These are phyloP conservation scores for Populus tomentosa DNA, from an alignment of 441 rosid species.

Conservation along the genomic window DNA sequence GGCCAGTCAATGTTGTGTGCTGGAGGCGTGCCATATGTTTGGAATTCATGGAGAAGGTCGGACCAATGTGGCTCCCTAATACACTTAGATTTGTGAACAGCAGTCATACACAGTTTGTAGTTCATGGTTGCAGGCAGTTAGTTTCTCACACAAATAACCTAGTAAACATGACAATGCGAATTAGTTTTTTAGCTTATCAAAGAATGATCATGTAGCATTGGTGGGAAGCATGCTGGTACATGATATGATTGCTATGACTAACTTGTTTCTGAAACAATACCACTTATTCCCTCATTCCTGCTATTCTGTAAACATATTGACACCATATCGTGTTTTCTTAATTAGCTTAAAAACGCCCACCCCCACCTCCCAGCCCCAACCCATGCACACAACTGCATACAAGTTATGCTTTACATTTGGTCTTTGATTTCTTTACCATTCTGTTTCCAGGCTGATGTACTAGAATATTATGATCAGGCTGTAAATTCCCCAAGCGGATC, in stretches of 20 bases:
- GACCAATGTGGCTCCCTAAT: conserved; percentile 21
- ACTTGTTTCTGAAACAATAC: neutral
- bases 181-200: neutral
- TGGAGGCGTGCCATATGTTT: conserved; percentile 94
- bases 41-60: conserved; percentile 97
- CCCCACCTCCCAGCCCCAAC: neutral
- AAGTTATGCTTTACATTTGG: neutral
- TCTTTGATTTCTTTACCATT: conserved; percentile 14
- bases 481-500: conserved; percentile 81
- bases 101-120: conserved; percentile 12
- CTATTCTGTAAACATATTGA: neutral
- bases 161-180: neutral
- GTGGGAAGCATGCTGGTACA: neutral
- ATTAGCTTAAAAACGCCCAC: neutral
- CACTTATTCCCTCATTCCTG: neutral
- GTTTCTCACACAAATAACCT: conserved; percentile 1
- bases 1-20: conserved; percentile 96
- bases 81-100: conserved; percentile 19
- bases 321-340: neutral
- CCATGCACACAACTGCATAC: neutral
- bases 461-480: conserved; percentile 89
- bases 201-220: neutral
- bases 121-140: conserved; percentile 1
- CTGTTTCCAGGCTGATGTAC: conserved; percentile 76
- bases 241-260: conserved; percentile 8